phyloP scores from a whole-genome alignment of 345 rosid species.

The Streptanthus diversifolius region DNA sequence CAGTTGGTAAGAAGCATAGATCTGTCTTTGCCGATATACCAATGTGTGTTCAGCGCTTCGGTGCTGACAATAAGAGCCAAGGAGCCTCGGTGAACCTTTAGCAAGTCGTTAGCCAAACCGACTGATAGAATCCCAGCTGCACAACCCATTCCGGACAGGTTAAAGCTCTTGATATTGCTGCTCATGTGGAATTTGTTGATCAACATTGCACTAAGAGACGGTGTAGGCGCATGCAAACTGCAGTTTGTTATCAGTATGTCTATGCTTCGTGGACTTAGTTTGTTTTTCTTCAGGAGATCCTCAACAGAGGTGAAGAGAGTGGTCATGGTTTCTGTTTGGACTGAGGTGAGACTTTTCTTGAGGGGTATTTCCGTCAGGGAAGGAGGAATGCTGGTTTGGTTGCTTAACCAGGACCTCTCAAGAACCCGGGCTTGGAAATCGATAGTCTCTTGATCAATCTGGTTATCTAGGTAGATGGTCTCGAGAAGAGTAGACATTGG shows the following conservation, averaged over 20 bases:
- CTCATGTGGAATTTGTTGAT: conserved; percentile 52
- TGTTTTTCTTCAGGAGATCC: conserved; percentile 43
- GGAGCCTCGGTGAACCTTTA: conserved; percentile 45
- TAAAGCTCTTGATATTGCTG: conserved; percentile 58
- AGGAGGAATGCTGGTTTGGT: conserved; percentile 53
- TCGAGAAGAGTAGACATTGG: conserved; percentile 51
- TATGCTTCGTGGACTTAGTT: conserved; percentile 40
- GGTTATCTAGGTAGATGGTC: conserved; percentile 39
- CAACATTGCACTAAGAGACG: conserved; percentile 59
- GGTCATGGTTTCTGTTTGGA: conserved; percentile 42
- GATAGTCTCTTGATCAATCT: conserved; percentile 44
- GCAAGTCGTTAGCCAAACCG: conserved; percentile 53
- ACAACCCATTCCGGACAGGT: conserved; percentile 72
- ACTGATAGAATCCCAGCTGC: conserved; percentile 55
- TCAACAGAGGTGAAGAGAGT: conserved; percentile 46
- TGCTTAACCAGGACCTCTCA: conserved; percentile 54
- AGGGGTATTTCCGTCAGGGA: conserved; percentile 44
- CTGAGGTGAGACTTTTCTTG: conserved; percentile 36
- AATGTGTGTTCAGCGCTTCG: conserved; percentile 44
- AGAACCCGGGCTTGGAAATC: conserved; percentile 49
- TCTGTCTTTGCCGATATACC: conserved; percentile 50
- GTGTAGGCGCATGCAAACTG: conserved; percentile 51
- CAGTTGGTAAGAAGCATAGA: conserved; percentile 65
- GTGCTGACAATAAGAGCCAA: conserved; percentile 55
- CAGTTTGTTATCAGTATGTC: conserved; percentile 57